Conservation (phyloP, 371 early-diverging fungal species). For the Mortierella sp. region DNA sequence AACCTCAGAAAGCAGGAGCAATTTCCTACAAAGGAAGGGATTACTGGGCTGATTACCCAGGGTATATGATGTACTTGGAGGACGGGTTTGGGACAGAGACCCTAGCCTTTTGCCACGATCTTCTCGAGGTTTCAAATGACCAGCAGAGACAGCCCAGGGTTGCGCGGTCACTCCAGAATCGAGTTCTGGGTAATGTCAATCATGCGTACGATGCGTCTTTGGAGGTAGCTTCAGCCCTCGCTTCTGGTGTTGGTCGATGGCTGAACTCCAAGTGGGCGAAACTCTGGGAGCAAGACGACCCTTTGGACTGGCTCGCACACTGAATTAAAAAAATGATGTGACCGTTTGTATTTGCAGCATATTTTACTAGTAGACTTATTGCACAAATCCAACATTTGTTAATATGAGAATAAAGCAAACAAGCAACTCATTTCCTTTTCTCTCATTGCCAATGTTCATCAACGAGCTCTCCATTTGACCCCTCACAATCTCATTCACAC, state of each 20-base stretch:
- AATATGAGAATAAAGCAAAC: too few relatives aligned
- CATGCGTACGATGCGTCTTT: background rate
- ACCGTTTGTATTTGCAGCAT: background rate
- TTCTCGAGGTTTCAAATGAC: conserved; percentile 24
- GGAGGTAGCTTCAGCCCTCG: background rate
- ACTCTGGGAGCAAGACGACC: background rate
- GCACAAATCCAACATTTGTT: too few relatives aligned
- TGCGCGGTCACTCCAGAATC: background rate
- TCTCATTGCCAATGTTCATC: background rate
- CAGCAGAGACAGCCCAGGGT: background rate
- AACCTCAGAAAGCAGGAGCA: background rate
- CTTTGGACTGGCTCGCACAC: background rate
- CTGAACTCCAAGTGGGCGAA: background rate
- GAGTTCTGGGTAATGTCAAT: background rate
- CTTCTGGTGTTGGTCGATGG: background rate
- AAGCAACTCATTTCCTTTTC: too few relatives aligned
- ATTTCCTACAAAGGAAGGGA: conserved; percentile 23
- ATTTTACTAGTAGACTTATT: too few relatives aligned
- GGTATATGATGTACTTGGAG: conserved; percentile 31
- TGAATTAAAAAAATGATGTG: background rate
- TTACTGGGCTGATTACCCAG: conserved; percentile 25
- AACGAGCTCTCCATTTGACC: background rate
- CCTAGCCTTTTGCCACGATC: conserved; percentile 41
- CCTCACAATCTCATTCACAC: background rate
- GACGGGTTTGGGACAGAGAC: conserved; percentile 43